Conservation (phyloP, 495 filamentous ascomycete species). For the Hypoxylon fuscum region DNA sequence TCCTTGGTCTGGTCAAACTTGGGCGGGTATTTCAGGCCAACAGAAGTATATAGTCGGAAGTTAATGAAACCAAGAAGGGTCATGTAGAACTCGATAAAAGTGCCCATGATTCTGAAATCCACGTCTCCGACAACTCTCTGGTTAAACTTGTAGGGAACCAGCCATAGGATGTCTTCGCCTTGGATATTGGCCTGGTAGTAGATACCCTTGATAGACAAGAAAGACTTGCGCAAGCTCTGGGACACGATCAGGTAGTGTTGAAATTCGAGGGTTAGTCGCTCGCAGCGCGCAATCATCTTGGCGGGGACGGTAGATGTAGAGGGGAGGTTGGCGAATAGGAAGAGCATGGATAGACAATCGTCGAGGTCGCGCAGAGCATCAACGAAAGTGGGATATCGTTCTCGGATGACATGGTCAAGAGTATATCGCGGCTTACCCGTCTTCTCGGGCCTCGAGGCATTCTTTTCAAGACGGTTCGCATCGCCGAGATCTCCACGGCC, state of each 20-base stretch:
- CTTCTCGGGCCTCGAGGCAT: constrained; percentile 78
- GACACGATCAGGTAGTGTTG: constrained; percentile 95
- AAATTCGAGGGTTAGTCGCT: constrained; percentile 91
- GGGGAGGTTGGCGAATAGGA: constrained; percentile 96
- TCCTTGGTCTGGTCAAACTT: constrained; percentile 90
- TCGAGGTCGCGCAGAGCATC: constrained; percentile 95
- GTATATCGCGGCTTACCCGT: constrained; percentile 85
- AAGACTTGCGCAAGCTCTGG: constrained; percentile 90
- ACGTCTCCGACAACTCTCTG: constrained; percentile 91
- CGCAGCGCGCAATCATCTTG: constrained; percentile 92
- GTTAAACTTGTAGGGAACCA: constrained; percentile 97
- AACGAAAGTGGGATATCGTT: constrained; percentile 96
- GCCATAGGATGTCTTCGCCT: constrained; percentile 97
- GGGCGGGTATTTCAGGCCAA: constrained; percentile 92
- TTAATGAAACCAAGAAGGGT: constrained; percentile 95
- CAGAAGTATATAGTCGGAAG: constrained; percentile 87
- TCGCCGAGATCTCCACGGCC: constrained; percentile 90
- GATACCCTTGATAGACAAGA: constrained; percentile 98
- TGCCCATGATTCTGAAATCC: constrained; percentile 98
- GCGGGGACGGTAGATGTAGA: constrained; percentile 84
- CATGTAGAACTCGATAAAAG: constrained; percentile 98
- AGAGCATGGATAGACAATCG: constrained; percentile 95
- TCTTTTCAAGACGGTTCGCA: constrained; percentile 70
- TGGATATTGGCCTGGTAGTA: constrained; percentile 99
- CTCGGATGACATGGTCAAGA: constrained; percentile 95